These are phyloP conservation scores for Rhodotorula taiwanensis DNA, from an alignment of 768 basidiomycete species.

Conservation along the genomic window DNA sequence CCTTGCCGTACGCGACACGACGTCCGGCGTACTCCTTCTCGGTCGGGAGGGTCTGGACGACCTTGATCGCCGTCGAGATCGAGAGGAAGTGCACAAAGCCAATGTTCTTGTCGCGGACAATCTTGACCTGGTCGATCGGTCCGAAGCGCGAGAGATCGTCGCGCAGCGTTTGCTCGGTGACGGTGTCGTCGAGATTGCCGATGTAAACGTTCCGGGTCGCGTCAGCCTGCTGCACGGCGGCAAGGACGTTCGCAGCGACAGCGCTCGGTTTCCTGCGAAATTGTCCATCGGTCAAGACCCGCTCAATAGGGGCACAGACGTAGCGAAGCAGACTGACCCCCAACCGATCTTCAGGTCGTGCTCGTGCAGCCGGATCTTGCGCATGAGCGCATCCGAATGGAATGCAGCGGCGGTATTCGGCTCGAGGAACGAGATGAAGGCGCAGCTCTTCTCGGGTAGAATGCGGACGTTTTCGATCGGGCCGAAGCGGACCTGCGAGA, in stretches of 20 bases:
- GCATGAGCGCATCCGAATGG: constrained; percentile 91
- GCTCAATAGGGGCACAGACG: not conserved
- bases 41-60: constrained; percentile 83
- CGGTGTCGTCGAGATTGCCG: constrained; percentile 61
- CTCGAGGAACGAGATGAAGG: constrained; percentile 96
- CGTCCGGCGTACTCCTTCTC: constrained; percentile 84
- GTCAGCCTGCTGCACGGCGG: constrained; percentile 83
- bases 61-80: constrained; percentile 92
- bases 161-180: constrained; percentile 79
- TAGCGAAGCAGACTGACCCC: constrained; percentile 50
- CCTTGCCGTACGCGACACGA: constrained; percentile 96
- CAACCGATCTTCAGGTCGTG: constrained; percentile 98
- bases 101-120: constrained; percentile 97
- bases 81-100: constrained; percentile 98
- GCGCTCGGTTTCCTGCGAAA: constrained; percentile 62
- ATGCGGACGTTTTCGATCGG: constrained; percentile 92
- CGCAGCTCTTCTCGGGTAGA: constrained; percentile 91
- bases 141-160: constrained; percentile 90
- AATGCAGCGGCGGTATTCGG: constrained; percentile 87
- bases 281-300: too few species aligned
- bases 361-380: constrained; percentile 84
- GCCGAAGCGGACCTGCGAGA: constrained; percentile 95
- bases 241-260: constrained; percentile 74
- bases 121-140: constrained; percentile 97
- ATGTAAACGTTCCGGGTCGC: constrained; percentile 95